Evolutionary conservation across 495 filamentous ascomycete genomes (phyloP).

Genomic region (Trichoderma virens): DNA sequence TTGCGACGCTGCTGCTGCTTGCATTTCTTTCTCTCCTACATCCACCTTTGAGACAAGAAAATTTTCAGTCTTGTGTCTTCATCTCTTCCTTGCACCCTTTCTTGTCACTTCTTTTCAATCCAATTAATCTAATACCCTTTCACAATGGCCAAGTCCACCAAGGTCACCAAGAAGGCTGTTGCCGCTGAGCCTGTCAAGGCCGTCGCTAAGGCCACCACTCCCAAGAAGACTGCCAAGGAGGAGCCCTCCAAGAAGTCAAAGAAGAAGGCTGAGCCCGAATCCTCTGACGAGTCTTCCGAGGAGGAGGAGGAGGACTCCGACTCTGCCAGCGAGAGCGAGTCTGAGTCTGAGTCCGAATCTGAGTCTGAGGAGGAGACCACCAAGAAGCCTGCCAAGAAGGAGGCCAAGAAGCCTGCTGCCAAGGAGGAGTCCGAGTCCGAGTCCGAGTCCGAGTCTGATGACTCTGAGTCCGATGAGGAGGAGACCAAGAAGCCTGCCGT

Average conservation of each 20-base stretch:
- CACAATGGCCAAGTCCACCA: conserved; percentile 48
- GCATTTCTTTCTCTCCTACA: conserved; percentile 13
- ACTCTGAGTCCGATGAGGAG: conserved; percentile 34
- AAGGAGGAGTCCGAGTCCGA: conserved; percentile 25
- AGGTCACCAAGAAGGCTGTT: conserved; percentile 10
- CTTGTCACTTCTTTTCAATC: conserved; percentile 10
- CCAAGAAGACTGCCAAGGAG: conserved; percentile 32
- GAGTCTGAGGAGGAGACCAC: conserved; percentile 34
- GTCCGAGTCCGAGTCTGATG: conserved; percentile 34
- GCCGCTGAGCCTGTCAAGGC: conserved; percentile 30
- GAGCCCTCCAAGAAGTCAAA: conserved; percentile 36
- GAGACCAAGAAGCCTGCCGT: conserved; percentile 35
- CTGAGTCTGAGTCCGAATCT: conserved; percentile 29
- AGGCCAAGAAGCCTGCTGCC: conserved; percentile 23
- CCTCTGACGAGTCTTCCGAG: conserved; percentile 28
- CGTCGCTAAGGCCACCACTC: conserved; percentile 38
- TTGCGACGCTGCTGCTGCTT: conserved; percentile 4
- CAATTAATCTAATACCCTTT: conserved; percentile 12
- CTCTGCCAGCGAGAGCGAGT: conserved; percentile 24
- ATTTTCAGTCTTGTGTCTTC: conserved; percentile 15
- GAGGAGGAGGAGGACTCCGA: conserved; percentile 21
- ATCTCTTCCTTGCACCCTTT: conserved; percentile 16
- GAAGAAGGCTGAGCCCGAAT: conserved; percentile 43
- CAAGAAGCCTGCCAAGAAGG: conserved; percentile 32
- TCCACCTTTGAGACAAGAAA: conserved; percentile 10